Evolutionary conservation across 2,329 filamentous ascomycete species (phyloP), one percentile per base, ranked within the genome.

Genomic region (Aspergillus fumigatus): DNA sequence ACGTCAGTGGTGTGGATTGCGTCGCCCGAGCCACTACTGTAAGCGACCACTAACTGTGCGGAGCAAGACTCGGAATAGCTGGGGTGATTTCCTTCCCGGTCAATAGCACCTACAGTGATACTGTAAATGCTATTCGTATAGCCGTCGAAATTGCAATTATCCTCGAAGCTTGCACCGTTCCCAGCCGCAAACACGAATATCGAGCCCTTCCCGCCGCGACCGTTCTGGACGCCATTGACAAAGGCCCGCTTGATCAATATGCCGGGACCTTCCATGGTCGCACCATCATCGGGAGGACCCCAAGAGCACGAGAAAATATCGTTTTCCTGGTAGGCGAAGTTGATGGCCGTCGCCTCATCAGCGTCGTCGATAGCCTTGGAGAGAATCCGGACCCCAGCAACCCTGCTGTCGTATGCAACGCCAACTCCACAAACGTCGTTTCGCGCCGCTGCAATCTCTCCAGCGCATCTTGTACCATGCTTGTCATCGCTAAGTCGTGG

Each of bases 81-180:
- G 0, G 94, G 92, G 70, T 97, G 93, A n/a, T 84, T 75, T 41
- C 93, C 92, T 63, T 88, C 86, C 57, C 90, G 83, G 71, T 97
- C 92, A 60, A 99, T 88, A 35, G 93, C 93, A 40, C 94, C 94
- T 19, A 99, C 92, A 0, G 92, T 96, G 66, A 99, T 94, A 72
- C 92, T 97, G 81, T 97, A 99, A 66, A 99, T 99, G 71, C 92
- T 97, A 79, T 99, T 99, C 58, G 94, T 99, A 76, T 99, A 99
- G 41, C 94, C 94, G 70, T 99, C 94, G 72, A 99, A 99, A 73
- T 99, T 99, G 82, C 94, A 99, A 75, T 99, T 97, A 73, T 99
- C 94, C 49, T 90, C 92, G 62, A 80, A 85, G 3, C 81, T 80
- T 9, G 93, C 95, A 56, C 94, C 94, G 69, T 99, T 99, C 57